Evolutionary conservation across 768 basidiomycete genomes (phyloP).

Genomic region (Tulasnella sp.): DNA sequence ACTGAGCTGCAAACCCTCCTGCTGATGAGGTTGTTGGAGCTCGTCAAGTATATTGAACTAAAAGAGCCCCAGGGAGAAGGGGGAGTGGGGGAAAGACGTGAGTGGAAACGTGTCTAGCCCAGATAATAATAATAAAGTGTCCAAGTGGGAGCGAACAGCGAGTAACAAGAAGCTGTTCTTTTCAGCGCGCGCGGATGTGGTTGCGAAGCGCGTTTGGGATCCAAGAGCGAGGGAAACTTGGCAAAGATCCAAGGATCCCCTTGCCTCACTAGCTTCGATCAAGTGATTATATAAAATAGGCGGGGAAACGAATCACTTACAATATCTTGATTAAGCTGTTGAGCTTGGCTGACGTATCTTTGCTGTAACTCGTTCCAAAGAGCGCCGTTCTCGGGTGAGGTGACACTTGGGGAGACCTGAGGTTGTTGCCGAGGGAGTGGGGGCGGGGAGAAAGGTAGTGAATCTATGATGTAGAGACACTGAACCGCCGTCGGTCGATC

Average conservation of each 20-base stretch:
- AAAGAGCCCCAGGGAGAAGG: too few species aligned
- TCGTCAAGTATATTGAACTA: constrained; percentile 5
- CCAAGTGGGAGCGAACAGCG: background rate
- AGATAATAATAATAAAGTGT: background rate
- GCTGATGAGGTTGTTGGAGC: background rate
- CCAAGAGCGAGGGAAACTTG: background rate
- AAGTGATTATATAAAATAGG: background rate
- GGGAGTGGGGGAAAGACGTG: background rate
- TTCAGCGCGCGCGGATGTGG: background rate
- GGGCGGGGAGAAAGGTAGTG: too few species aligned
- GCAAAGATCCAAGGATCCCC: background rate
- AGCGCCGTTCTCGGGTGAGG: constrained; percentile 21
- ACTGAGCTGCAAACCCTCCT: background rate
- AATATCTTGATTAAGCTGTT: constrained; percentile 12
- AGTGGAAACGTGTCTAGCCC: background rate
- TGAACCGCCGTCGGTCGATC: too few species aligned
- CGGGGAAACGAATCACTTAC: constrained; percentile 8
- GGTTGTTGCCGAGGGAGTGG: background rate
- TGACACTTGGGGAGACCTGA: background rate
- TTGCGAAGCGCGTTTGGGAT: background rate
- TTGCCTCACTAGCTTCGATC: background rate
- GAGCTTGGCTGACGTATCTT: background rate
- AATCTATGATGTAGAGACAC: too few species aligned
- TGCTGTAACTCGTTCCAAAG: constrained; percentile 23
- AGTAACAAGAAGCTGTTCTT: background rate